Conservation (phyloP, 2,329 filamentous ascomycete species). For the Bertia moriformis region DNA sequence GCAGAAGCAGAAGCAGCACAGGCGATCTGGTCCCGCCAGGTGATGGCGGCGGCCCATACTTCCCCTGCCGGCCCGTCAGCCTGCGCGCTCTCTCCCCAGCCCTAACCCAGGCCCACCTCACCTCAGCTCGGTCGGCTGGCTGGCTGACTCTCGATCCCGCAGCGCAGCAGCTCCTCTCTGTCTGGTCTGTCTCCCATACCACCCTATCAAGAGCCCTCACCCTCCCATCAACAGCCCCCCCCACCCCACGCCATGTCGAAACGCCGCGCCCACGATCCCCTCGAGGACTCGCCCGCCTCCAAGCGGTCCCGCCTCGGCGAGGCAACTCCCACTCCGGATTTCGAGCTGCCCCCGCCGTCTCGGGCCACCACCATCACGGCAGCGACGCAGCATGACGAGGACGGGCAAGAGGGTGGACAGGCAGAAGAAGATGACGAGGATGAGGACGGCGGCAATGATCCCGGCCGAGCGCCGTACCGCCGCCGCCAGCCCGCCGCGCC, state of each 20-base stretch:
- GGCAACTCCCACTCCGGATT: constrained; percentile 7
- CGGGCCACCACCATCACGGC: constrained; percentile 11
- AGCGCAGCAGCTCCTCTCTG: too few relatives aligned
- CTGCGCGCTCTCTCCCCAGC: too few relatives aligned
- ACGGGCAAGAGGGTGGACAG: constrained; percentile 8
- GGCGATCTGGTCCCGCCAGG: too few relatives aligned
- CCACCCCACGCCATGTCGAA: constrained; percentile 27
- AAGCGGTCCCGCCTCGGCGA: constrained; percentile 40
- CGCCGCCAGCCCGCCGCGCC: constrained; percentile 65
- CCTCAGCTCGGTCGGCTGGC: too few relatives aligned
- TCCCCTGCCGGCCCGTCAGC: too few relatives aligned
- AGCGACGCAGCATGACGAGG: constrained; percentile 6
- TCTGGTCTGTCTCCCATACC: too few relatives aligned
- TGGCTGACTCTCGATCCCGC: too few relatives aligned
- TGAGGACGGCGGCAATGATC: constrained; percentile 20
- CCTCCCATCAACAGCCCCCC: too few relatives aligned
- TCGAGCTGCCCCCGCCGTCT: constrained; percentile 4
- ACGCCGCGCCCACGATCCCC: constrained; percentile 42
- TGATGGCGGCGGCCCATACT: too few relatives aligned
- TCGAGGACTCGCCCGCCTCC: constrained; percentile 46
- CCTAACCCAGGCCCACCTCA: too few relatives aligned
- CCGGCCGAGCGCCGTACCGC: constrained; percentile 15
- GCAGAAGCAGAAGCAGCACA: too few relatives aligned
- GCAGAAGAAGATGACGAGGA: constrained; percentile 22
- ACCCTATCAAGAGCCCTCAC: too few relatives aligned